Evolutionary conservation across 306 rosid species (phyloP), one percentile per base, ranked within the genome.

Genomic region (Vicia villosa): DNA sequence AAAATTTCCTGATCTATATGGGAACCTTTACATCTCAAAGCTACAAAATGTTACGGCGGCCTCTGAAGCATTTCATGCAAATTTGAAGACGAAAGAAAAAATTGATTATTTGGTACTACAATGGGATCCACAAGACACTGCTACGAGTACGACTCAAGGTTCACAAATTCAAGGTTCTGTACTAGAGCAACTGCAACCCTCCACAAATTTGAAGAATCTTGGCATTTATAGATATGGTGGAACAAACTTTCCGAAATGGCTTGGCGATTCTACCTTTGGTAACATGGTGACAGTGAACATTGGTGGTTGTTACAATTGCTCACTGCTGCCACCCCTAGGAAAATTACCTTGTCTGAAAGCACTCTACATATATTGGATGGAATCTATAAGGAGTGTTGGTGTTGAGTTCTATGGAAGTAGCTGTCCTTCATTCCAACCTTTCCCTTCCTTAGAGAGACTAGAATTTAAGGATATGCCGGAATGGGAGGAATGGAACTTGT

Each of bases 1-100:
- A 10, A 74, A 30, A 4, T 64, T 73, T 52, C 46, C 34, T 2
- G 13, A 65, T 26, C 40, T 71, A 16, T 9, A 30, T 0, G 77
- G 82, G 46, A 71, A 56, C 4, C 68, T 71, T 19, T 17, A 26
- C 32, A 65, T 77, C 14, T 45, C 22, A 42, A 13, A 36, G 37
- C 40, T 77, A 2, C 49, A 77, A 56, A 71, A 77, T 57, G 74
- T 77, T 13, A 10, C 3, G 16, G 61, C 61, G 4, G 56, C 74
- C 11, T 22, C 0, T 4, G 66, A 72, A 9, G 59, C 60, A 8
- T 7, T 10, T 52, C 42, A 28, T 5, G 58, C 57, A 28, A 20
- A 40, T 30, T 78, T 78, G 69, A 58, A 47, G 41, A 22, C 16
- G 2, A 66, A 58, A 42, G n/a, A 38, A 4, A 32, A 38, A 40